These are phyloP conservation scores for Blepharisma undulans DNA, from an alignment of 169 alveolate species.

Conservation along the genomic window DNA sequence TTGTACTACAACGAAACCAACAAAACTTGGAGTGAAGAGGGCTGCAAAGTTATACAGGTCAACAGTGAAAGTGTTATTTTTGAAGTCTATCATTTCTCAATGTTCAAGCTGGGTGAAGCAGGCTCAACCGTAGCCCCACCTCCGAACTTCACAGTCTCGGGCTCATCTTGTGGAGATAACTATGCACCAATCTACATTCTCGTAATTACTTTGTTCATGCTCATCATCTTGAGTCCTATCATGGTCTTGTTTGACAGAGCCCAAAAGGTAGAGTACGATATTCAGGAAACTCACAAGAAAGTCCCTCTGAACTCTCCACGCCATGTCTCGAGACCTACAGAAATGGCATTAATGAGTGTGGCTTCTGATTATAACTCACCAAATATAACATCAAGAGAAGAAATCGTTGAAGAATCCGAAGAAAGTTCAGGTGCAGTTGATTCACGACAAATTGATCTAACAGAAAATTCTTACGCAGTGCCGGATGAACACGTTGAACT, in stretches of 20 bases:
- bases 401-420: background rate
- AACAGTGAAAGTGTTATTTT: background rate
- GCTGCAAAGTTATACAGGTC: background rate
- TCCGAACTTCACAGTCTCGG: background rate
- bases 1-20: background rate
- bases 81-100: background rate
- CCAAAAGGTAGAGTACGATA: background rate
- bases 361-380: background rate
- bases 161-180: background rate
- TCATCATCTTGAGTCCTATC: background rate
- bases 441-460: background rate
- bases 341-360: background rate
- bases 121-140: background rate
- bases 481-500: background rate
- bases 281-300: background rate
- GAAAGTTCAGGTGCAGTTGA: background rate
- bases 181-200: background rate
- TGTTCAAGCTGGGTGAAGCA: background rate
- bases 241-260: background rate
- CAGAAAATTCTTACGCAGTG: background rate
- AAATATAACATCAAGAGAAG: background rate
- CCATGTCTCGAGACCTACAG: background rate
- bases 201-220: background rate
- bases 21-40: background rate
- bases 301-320: background rate